Percentiles rank a stretch among this genome's conserved stretches.
These are phyloP conservation scores for Globisporangium polare DNA, from an alignment of 352 stramenopile species.

Conservation along the genomic window DNA sequence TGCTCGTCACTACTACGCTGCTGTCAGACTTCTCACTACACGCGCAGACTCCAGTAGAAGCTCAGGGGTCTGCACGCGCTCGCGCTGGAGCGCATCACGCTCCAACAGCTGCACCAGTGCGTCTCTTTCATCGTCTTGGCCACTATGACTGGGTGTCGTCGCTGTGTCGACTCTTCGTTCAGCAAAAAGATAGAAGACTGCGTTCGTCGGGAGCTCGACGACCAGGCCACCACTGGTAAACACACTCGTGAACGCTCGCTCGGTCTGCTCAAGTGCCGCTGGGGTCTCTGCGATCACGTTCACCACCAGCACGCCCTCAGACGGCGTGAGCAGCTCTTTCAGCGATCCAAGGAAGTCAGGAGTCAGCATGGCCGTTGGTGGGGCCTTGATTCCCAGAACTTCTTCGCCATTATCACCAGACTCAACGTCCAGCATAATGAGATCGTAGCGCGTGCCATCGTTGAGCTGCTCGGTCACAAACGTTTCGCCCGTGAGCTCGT, in stretches of 20 bases:
- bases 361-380: conserved; percentile 38
- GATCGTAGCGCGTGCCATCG: conserved; percentile 23
- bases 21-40: background rate
- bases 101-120: background rate
- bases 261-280: conserved; percentile 22
- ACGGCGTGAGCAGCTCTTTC: conserved; percentile 22
- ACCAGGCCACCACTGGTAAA: conserved; percentile 28
- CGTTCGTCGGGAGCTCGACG: conserved; percentile 33
- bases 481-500: conserved; percentile 40
- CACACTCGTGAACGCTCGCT: conserved; percentile 21
- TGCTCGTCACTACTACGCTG: no score
- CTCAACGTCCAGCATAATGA: conserved; percentile 69
- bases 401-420: conserved; percentile 24
- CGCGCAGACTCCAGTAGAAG: conserved; percentile 7
- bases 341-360: conserved; percentile 27
- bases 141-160: no score
- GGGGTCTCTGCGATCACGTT: conserved; percentile 57
- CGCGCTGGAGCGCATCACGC: conserved; percentile 6
- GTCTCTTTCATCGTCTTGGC: background rate
- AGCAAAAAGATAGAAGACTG: conserved; percentile 35
- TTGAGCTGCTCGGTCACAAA: conserved; percentile 27
- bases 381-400: conserved; percentile 32
- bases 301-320: conserved; percentile 35
- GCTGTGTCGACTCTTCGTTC: background rate
- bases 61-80: conserved; percentile 4